Percentiles rank a stretch among this genome's conserved stretches.
Conservation (phyloP, 1,284 basidiomycete species). For the Inonotus hispidus region DNA sequence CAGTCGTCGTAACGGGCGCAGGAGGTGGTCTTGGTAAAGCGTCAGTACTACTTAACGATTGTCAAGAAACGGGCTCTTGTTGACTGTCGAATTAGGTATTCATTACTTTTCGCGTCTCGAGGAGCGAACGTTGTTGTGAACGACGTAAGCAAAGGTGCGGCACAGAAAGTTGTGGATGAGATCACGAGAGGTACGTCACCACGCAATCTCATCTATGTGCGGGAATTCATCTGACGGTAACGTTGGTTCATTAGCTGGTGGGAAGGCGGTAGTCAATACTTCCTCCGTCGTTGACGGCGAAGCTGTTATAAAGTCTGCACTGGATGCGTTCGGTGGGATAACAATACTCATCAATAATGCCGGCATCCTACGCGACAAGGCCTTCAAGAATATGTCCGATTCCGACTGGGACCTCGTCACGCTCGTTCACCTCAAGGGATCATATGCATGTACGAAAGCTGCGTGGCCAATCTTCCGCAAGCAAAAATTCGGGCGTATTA, state of each 20-base stretch:
- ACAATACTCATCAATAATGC: slow-evolving; percentile 95
- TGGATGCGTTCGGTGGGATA: slow-evolving; percentile 83
- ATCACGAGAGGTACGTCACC: slow-evolving; percentile 72
- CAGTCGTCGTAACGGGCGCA: slow-evolving; percentile 92
- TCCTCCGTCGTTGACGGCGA: slow-evolving; percentile 88
- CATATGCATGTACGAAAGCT: slow-evolving; percentile 93
- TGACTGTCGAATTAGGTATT: slow-evolving; percentile 58
- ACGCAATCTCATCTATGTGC: neutral
- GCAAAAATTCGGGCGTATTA: slow-evolving; percentile 89
- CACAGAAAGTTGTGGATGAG: slow-evolving; percentile 90
- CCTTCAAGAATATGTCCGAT: slow-evolving; percentile 91
- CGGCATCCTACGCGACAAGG: slow-evolving; percentile 68
- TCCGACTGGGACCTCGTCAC: slow-evolving; percentile 84
- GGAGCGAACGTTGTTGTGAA: slow-evolving; percentile 96
- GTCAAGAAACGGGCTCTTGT: neutral
- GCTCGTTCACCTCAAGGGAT: slow-evolving; percentile 92
- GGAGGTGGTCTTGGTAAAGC: slow-evolving; percentile 92
- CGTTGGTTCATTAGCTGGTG: slow-evolving; percentile 56
- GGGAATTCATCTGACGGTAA: neutral
- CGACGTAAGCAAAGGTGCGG: slow-evolving; percentile 86
- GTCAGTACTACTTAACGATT: slow-evolving; percentile 43
- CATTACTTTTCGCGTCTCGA: slow-evolving; percentile 82
- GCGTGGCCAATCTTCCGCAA: slow-evolving; percentile 95
- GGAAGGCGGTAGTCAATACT: slow-evolving; percentile 82
- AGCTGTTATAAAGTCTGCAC: slow-evolving; percentile 82